phyloP scores from a whole-genome alignment of 768 basidiomycete species.

The Lyophyllum shimeji region DNA sequence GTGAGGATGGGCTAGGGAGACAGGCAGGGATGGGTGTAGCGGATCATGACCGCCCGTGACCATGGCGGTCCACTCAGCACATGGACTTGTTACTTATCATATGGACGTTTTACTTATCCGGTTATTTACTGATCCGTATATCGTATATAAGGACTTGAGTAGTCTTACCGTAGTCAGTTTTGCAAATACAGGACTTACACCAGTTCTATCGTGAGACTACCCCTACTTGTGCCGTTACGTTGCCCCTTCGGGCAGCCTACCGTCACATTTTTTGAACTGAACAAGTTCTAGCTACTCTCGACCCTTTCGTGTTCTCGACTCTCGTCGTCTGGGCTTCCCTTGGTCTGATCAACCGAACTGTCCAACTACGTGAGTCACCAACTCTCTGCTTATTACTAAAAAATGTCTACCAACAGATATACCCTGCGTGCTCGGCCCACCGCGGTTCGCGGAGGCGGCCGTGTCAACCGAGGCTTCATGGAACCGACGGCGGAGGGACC shows the following conservation, averaged over 20 bases:
- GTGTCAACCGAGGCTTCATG: neutral
- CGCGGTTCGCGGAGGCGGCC: neutral
- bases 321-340: slow-evolving; percentile 1
- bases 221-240: neutral
- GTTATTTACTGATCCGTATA: too few relatives aligned
- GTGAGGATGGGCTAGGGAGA: too few relatives aligned
- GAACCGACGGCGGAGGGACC: neutral
- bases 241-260: neutral
- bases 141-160: too few relatives aligned
- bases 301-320: neutral
- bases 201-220: neutral
- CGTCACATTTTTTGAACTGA: slow-evolving; percentile 8
- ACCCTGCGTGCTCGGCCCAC: neutral
- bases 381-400: neutral
- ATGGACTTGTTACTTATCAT: too few relatives aligned
- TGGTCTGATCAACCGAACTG: slow-evolving; percentile 13
- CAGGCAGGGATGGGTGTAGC: too few relatives aligned
- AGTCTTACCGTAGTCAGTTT: too few relatives aligned
- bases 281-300: neutral
- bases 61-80: too few relatives aligned
- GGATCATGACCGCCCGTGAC: too few relatives aligned
- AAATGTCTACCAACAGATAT: neutral
- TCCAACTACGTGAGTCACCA: neutral
- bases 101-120: too few relatives aligned
- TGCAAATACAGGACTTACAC: too few relatives aligned